Evolutionary conservation across 2,329 filamentous ascomycete species (phyloP), one percentile per base, ranked within the genome.

Genomic region (Calonectria multiphialidica): DNA sequence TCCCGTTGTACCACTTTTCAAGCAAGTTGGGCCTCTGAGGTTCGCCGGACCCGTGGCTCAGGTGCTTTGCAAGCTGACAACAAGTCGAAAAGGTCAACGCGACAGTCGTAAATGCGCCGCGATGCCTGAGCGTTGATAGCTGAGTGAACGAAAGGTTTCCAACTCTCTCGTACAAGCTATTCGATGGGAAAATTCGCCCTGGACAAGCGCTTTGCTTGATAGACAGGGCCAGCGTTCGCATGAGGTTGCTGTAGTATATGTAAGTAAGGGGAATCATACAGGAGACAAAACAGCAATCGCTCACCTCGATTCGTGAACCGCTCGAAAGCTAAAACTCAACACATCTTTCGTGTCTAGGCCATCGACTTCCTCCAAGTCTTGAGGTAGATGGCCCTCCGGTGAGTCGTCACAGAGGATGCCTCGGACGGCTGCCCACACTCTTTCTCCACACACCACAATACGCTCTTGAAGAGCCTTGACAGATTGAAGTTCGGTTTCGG

Each of bases 101-200:
- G 2, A 98, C 97, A 0, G 96, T 96, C 0, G 95, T 97, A 80
- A 98, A 98, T 8, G 97, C 97, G 69, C 97, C 97, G 70, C 97
- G 90, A 82, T 99, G 97, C 47, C 97, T 91, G 35, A 99, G 87
- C 65, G 91, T 94, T 0, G 95, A 91, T 10, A 99, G 87, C 80
- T 99, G 95, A 2, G 90, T 90, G 80, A 98, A 98, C 18, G 94
- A 93, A 8, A 98, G 84, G 45, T 90, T 87, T 10, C 95, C 95
- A 44, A 96, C 90, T 10, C 85, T 86, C 45, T 90, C 87, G 73
- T 95, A 94, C 0, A 93, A 87, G 1, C 87, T 83, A 12, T 82
- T 79, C 2, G 86, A 83, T 2, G 89, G 88, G n/a, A 87, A 83
- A 0, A 92, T 86, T 33, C 83, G 81, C 3, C 85, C 85, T 9